Base-by-base conservation (phyloP, 768 basidiomycete genomes). In the Wakefieldia striispora region DNA sequence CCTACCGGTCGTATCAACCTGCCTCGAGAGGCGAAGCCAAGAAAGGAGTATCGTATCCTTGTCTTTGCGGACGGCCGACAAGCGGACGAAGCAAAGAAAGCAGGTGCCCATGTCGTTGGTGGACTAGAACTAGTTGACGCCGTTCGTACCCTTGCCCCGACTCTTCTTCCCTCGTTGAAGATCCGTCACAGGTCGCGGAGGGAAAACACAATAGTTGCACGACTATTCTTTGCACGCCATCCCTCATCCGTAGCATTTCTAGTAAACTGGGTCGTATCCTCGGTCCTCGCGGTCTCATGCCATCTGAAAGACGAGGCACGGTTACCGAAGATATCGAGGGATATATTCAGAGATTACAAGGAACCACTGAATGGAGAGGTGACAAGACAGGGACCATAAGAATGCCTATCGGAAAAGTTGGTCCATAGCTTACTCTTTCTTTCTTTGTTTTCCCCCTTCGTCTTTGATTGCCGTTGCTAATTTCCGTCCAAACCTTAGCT, bases 261-360 rank as follows among this genome's bases (percentile, higher is more conserved):
- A 83, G 88, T 5, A 84, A 80, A 61, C 77, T 98, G 3, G 94
- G 83, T 67, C 72, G 90, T 72, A 71, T 87, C 68, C 73, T 89
- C 70, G 83, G 95, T 59, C 95, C 93, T 36, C 82, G 91, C 45
- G 95, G 95, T 48, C 72, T 98, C 39, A 97, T 99, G 95, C 97
- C 97, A 11, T 88, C 90, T 7, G 91, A 88, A 54, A 84, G 94
- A 66, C 80, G 94, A 49, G 97, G 97, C 5, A 95, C 95, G 1
- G 95, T 98, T 17, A 91, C 91, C 2, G 89, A 93, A 43, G 91
- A 97, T 51, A 76, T 97, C 36, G 84, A 77, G 13, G 83, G 83
- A 12, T 95, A 88, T 55, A 83, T 99, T 49, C 77, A 81, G 58
- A 81, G 82, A 42, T 78, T 95, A 31, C 80, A 83, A 48, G 91